These are phyloP conservation scores for Ceratobasidium sp. DNA, from an alignment of 1,284 basidiomycete species.

Conservation along the genomic window DNA sequence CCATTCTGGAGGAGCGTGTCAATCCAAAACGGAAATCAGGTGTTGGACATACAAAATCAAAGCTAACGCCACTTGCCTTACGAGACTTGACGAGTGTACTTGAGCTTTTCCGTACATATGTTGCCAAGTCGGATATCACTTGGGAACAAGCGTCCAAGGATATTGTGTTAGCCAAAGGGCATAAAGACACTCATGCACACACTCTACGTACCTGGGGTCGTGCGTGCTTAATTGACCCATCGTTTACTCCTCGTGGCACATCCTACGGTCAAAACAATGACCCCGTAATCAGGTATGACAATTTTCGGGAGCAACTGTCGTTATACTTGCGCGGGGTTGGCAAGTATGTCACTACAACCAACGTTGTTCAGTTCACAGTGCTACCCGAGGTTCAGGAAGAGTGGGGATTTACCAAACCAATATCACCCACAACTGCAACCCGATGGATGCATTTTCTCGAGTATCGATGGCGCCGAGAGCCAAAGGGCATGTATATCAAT, in stretches of 20 bases:
- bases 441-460: slow-evolving; percentile 32
- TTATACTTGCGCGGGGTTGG: slow-evolving; percentile 14
- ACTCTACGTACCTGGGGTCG: slow-evolving; percentile 12
- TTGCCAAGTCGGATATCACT: neutral
- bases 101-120: slow-evolving; percentile 1
- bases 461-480: slow-evolving; percentile 24
- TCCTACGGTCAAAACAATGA: slow-evolving; percentile 3
- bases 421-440: slow-evolving; percentile 35
- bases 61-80: too few species aligned
- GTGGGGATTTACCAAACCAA: slow-evolving; percentile 23
- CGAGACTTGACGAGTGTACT: neutral
- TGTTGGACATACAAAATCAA: too few species aligned
- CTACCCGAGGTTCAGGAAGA: slow-evolving; percentile 5
- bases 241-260: neutral
- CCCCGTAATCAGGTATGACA: neutral
- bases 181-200: slow-evolving; percentile 7
- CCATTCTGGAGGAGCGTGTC: too few species aligned
- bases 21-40: too few species aligned
- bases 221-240: neutral
- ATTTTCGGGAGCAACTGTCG: neutral
- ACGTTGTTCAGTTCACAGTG: slow-evolving; percentile 32
- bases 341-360: slow-evolving; percentile 31
- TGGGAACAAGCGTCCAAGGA: neutral
- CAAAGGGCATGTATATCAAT: slow-evolving; percentile 45
- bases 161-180: neutral